Percentiles rank a stretch among this genome's conserved stretches.
Conservation (phyloP, 805 yeast species). For the Metschnikowia gruessii region DNA sequence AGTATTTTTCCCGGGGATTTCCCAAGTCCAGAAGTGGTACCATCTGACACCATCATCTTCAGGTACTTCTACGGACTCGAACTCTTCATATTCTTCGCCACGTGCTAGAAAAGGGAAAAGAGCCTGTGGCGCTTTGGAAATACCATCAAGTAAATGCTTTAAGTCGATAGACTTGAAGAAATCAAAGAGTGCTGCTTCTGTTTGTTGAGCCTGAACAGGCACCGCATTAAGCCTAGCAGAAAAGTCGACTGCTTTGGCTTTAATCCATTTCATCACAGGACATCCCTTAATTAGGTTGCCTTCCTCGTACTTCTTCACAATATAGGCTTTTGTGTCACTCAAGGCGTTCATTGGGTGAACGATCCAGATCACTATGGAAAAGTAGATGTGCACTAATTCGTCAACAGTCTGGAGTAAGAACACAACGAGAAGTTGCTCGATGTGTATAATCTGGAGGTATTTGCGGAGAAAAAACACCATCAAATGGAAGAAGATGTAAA, state of each 20-base stretch:
- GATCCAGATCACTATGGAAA: conserved; percentile 1
- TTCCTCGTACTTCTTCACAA: neutral
- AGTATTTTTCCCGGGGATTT: neutral
- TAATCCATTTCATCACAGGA: neutral
- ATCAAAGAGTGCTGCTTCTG: conserved; percentile 3
- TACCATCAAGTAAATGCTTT: neutral
- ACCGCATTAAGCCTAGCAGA: conserved; percentile 5
- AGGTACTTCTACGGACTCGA: neutral
- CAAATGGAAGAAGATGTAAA: conserved; percentile 3
- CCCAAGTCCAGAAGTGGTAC: conserved; percentile 4
- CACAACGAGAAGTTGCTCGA: conserved; percentile 2
- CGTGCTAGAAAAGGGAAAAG: neutral
- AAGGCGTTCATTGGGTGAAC: conserved; percentile 3
- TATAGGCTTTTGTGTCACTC: neutral
- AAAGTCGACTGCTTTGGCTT: neutral
- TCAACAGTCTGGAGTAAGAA: conserved; percentile 6
- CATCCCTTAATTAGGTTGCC: neutral
- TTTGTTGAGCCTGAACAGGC: conserved; percentile 5
- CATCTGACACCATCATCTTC: neutral
- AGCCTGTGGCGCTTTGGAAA: neutral
- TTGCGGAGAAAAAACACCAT: conserved; percentile 1
- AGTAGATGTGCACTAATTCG: conserved; percentile 1
- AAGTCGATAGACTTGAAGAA: neutral
- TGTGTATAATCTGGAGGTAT: conserved; percentile 1
- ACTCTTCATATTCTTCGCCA: neutral